Evolutionary conservation across 1,284 basidiomycete species (phyloP).

Genomic region (Sanghuangporus sanghuang): DNA sequence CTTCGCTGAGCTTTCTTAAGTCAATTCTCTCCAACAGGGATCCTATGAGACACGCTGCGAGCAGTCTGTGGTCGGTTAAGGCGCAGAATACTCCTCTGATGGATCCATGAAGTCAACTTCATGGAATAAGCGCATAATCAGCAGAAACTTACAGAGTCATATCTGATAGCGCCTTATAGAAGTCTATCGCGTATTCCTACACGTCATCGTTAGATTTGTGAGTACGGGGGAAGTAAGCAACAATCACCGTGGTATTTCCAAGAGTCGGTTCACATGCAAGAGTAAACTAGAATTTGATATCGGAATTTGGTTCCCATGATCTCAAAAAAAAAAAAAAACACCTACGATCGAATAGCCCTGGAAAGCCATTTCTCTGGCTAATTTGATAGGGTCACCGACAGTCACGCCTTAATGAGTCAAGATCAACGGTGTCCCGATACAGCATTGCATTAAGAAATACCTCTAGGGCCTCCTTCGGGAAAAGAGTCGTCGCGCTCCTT

Average conservation of each 20-base stretch:
- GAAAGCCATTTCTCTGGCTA: slow-evolving; percentile 45
- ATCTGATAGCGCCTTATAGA: background rate
- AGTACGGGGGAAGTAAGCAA: background rate
- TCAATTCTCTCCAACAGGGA: slow-evolving; percentile 53
- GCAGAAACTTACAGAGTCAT: background rate
- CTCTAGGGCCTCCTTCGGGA: slow-evolving; percentile 23
- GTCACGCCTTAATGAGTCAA: background rate
- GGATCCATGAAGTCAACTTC: background rate
- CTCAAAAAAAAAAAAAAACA: background rate
- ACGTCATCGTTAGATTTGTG: background rate
- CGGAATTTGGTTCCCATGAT: background rate
- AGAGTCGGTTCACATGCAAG: slow-evolving; percentile 4
- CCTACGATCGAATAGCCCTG: background rate
- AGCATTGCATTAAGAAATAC: background rate
- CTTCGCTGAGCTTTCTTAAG: slow-evolving; percentile 45
- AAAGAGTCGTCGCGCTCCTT: slow-evolving; percentile 34
- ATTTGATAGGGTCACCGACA: slow-evolving; percentile 44
- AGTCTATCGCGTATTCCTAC: slow-evolving; percentile 3
- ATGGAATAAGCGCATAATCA: slow-evolving; percentile 29
- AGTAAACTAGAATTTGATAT: background rate
- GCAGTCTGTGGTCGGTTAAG: slow-evolving; percentile 44
- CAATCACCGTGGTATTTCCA: background rate
- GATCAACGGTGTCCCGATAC: background rate
- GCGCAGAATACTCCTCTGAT: slow-evolving; percentile 36
- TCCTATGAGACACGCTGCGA: slow-evolving; percentile 51